Base-by-base conservation (phyloP, 2,329 filamentous ascomycete species). In the Diaporthe nobilis region DNA sequence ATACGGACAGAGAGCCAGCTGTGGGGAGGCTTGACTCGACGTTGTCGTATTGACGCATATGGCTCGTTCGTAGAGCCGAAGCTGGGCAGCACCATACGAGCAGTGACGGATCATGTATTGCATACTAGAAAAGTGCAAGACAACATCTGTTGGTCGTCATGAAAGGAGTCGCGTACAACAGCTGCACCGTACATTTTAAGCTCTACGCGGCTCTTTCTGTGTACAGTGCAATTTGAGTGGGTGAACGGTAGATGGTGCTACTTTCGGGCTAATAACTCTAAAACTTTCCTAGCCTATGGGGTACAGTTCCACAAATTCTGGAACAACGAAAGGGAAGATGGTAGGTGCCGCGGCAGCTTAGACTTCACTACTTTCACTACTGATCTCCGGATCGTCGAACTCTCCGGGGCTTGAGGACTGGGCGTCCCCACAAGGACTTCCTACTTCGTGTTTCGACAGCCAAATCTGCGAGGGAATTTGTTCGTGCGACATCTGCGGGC, bases 361-460 rank as follows among this genome's bases (percentile, higher is more conserved):
- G 44, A 68, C 44, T 68, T 51, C 44, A 51, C 47, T 17, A 37
- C 25, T 68, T 51, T 25, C 28, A 68, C 22, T 2, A 37, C 47
- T 68, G 65, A 68, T 53, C 65, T 68, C 47, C 65, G 34, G 65
- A 68, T 68, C 65, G 65, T 53, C 65, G 60, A 68, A 68, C 63
- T 8, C 10, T 39, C 8, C 63, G 31, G 47, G 39, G 44, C 47
- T 68, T 53, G 63, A 53, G 63, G 63, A 53, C 63, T 53, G 47
- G 63, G 63, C 63, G n/a, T 53, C 63, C 22, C 63, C 47, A 68
- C 47, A 68, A 37, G 44, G 12, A 53, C 31, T 53, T 25, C 47
- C 20, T 53, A 53, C 31, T 10, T 34, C 31, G 47, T 37, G 47
- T 39, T 68, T 53, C 65, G 65, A 39, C 47, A 47, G 22, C 65